Percentiles rank a stretch among this genome's conserved stretches.
These are phyloP conservation scores for Borovskyia barvae DNA, from an alignment of 208 protist genomes.

Conservation along the genomic window DNA sequence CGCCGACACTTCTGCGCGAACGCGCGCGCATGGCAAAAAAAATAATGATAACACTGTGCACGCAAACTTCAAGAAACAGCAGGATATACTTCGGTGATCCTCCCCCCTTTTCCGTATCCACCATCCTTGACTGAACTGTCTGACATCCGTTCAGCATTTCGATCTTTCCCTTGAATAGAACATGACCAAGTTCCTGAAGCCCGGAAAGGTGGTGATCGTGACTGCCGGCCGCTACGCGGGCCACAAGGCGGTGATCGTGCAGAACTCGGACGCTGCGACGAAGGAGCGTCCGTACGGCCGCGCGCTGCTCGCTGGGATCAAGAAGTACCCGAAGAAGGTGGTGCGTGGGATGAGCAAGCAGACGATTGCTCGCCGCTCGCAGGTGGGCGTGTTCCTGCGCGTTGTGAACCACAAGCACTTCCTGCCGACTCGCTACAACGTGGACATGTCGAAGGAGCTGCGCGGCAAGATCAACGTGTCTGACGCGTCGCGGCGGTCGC, in stretches of 20 bases:
- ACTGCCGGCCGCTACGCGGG: constrained; percentile 97
- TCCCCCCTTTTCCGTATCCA: too few relatives aligned
- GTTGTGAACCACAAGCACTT: constrained; percentile 98
- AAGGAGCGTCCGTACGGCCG: constrained; percentile 95
- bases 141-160: constrained; percentile 1
- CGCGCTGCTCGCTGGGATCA: constrained; percentile 95
- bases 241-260: constrained; percentile 97
- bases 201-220: constrained; percentile 97
- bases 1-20: too few relatives aligned
- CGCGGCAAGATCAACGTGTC: constrained; percentile 91
- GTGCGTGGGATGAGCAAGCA: constrained; percentile 94
- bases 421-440: constrained; percentile 97
- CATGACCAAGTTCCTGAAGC: constrained; percentile 95
- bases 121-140: too few relatives aligned
- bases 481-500: constrained; percentile 88
- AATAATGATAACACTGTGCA: too few relatives aligned
- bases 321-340: constrained; percentile 95
- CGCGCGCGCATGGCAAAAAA: too few relatives aligned
- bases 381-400: constrained; percentile 96
- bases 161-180: constrained; percentile 16
- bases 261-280: constrained; percentile 90
- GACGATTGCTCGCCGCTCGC: constrained; percentile 89
- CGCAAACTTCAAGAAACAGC: too few relatives aligned
- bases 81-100: too few relatives aligned
- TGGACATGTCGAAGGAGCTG: constrained; percentile 90